phyloP scores from a whole-genome alignment of 2,329 filamentous ascomycete species.

The Rhexocercosporidium sp. region DNA sequence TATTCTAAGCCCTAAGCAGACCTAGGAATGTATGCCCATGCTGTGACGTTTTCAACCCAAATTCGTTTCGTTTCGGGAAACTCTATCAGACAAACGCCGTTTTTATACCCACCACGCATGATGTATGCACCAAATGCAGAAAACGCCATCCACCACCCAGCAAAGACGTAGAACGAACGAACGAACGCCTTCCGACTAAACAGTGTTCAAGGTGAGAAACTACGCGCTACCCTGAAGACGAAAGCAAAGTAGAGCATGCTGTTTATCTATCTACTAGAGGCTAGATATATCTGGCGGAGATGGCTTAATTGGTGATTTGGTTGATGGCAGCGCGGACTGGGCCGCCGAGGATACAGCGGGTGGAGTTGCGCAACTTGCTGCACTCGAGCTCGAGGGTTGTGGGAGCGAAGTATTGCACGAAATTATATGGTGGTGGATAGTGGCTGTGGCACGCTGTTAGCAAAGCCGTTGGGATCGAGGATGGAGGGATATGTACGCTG shows the following conservation, averaged over 20 bases:
- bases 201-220: not conserved
- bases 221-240: not conserved
- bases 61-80: not conserved
- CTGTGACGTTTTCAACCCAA: not conserved
- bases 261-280: not conserved
- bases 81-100: not conserved
- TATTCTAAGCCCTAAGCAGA: not conserved
- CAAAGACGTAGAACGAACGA: not conserved
- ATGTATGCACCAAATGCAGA: not conserved
- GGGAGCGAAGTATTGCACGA: conserved; percentile 29
- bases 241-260: not conserved
- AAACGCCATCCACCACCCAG: not conserved
- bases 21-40: not conserved
- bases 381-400: conserved; percentile 3
- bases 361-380: not conserved
- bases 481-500: conserved; percentile 25
- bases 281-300: not conserved
- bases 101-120: not conserved
- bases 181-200: not conserved
- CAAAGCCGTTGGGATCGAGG: not conserved
- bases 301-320: conserved; percentile 13
- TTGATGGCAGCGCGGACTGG: not conserved
- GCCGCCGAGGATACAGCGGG: not conserved
- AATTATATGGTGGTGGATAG: conserved; percentile 32
- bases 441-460: conserved; percentile 23